A percentile compares a stretch with the other conserved stretches of the same genome.
phyloP scores from a whole-genome alignment of 2,329 filamentous ascomycete genomes.

The Penicillium sclerotiorum region DNA sequence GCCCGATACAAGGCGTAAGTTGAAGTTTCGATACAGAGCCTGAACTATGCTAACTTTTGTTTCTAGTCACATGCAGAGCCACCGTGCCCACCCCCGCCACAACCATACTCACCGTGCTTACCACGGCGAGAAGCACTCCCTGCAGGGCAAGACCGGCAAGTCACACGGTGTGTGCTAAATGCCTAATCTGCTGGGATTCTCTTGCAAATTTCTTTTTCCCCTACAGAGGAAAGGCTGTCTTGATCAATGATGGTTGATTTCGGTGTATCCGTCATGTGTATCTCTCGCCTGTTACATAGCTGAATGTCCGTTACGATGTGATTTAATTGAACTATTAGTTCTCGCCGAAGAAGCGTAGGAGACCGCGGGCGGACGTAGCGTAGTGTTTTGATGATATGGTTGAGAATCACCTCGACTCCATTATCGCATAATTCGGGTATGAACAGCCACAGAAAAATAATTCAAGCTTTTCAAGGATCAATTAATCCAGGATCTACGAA shows the following conservation, averaged over 20 bases:
- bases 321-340: not conserved
- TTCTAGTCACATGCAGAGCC: conserved; percentile 55
- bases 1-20: conserved; percentile 68
- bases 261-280: not conserved
- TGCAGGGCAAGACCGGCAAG: conserved; percentile 90
- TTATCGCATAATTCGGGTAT: no score
- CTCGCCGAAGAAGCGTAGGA: no score
- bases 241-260: not conserved
- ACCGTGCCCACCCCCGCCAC: conserved; percentile 58
- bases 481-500: no score
- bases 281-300: conserved; percentile 3
- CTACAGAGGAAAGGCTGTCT: not conserved
- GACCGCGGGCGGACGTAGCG: no score
- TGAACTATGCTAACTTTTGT: not conserved
- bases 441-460: no score
- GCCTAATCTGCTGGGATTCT: no score
- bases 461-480: no score
- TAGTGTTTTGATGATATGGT: no score
- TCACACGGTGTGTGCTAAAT: conserved; percentile 79
- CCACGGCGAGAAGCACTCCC: conserved; percentile 76
- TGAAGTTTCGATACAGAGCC: not conserved
- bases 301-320: conserved; percentile 5
- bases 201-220: not conserved
- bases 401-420: no score
- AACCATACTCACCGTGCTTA: conserved; percentile 56